phyloP scores from a whole-genome alignment of 768 basidiomycete species.

The Crassisporium funariophilum region DNA sequence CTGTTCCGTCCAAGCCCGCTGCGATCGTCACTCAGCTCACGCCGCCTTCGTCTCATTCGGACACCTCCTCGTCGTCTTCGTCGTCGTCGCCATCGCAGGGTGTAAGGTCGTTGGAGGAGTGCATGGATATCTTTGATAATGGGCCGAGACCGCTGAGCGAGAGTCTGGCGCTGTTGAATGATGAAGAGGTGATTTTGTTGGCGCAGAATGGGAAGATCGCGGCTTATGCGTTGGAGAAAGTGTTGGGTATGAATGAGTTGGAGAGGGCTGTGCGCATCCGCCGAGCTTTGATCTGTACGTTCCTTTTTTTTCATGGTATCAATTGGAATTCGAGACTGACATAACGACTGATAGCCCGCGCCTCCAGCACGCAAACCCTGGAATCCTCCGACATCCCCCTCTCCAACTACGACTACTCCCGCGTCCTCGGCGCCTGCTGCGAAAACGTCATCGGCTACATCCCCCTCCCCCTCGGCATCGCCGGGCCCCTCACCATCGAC shows the following conservation, averaged over 20 bases:
- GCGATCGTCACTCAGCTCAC: slow-evolving; percentile 4
- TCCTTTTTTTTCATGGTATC: background rate
- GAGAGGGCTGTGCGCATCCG: slow-evolving; percentile 88
- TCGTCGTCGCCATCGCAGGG: slow-evolving; percentile 9
- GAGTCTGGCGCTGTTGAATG: slow-evolving; percentile 65
- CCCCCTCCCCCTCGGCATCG: slow-evolving; percentile 94
- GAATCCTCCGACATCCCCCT: slow-evolving; percentile 84
- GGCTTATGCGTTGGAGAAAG: slow-evolving; percentile 94
- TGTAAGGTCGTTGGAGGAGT: slow-evolving; percentile 69
- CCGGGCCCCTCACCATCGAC: slow-evolving; percentile 92
- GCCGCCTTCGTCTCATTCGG: slow-evolving; percentile 8
- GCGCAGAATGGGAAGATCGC: slow-evolving; percentile 92
- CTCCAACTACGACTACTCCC: slow-evolving; percentile 87
- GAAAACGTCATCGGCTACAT: slow-evolving; percentile 99
- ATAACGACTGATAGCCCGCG: slow-evolving; percentile 61
- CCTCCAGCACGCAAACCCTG: slow-evolving; percentile 79
- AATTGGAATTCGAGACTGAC: slow-evolving; percentile 1
- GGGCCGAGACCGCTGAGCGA: slow-evolving; percentile 63
- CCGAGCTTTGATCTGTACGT: slow-evolving; percentile 88
- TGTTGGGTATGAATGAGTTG: slow-evolving; percentile 66
- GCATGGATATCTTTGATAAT: slow-evolving; percentile 77
- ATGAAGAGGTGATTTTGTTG: slow-evolving; percentile 91
- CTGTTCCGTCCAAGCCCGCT: background rate
- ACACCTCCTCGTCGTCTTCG: slow-evolving; percentile 11
- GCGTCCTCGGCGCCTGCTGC: slow-evolving; percentile 95